phyloP scores from a whole-genome alignment of 352 stramenopile species.

The Phytophthora pistaciae region DNA sequence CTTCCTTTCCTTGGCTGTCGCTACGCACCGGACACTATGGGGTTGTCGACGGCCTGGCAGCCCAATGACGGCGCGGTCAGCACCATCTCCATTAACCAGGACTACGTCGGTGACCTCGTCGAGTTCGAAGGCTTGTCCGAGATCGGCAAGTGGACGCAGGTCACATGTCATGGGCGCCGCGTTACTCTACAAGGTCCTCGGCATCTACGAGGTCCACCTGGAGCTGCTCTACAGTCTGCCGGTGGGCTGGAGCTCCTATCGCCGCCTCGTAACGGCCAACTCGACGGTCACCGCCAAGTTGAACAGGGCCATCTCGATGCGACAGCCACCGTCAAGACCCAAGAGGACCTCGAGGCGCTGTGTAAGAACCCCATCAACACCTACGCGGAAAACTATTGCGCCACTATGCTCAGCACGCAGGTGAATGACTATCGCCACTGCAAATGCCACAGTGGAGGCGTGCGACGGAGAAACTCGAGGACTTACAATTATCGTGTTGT shows the following conservation, averaged over 20 bases:
- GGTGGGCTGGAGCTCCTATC: conserved; percentile 24
- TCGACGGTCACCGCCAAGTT: conserved; percentile 13
- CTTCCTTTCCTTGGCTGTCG: conserved; percentile 45
- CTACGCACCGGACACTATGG: conserved; percentile 37
- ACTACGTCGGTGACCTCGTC: conserved; percentile 41
- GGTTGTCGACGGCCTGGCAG: conserved; percentile 51
- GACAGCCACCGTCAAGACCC: too few species aligned
- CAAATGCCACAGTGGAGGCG: too few species aligned
- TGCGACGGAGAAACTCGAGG: too few species aligned
- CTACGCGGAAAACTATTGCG: too few species aligned
- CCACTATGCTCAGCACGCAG: too few species aligned
- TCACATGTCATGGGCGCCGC: conserved; percentile 51
- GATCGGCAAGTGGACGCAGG: too few species aligned
- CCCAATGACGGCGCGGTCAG: conserved; percentile 56
- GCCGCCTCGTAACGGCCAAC: neutral
- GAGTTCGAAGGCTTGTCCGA: conserved; percentile 43
- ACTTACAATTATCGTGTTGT: too few species aligned
- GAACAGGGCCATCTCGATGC: conserved; percentile 34
- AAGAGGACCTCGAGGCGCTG: too few species aligned
- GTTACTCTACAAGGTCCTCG: conserved; percentile 47
- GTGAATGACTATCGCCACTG: too few species aligned
- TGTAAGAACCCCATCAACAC: too few species aligned
- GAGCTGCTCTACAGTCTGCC: conserved; percentile 46
- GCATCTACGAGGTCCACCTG: conserved; percentile 50
- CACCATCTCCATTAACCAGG: conserved; percentile 53